A percentile compares a stretch with the other conserved stretches of the same genome.
Conservation (phyloP, 1,284 basidiomycete species). For the Apiotrichum domesticum region DNA sequence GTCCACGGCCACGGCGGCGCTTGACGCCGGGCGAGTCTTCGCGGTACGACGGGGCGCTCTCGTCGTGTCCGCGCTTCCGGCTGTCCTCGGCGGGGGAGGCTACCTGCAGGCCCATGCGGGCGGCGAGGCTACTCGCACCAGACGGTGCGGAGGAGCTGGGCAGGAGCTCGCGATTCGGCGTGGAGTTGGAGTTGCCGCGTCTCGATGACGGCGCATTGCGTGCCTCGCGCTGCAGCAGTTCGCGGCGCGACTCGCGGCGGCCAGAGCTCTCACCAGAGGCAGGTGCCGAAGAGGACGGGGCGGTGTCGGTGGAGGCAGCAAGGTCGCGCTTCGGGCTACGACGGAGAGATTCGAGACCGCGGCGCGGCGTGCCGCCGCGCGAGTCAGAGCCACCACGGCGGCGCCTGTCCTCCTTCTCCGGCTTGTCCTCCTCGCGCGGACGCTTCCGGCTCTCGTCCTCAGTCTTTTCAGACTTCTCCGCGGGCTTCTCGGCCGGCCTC, state of each 20-base stretch:
- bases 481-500: too few relatives aligned
- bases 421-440: background rate
- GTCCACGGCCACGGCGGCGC: background rate
- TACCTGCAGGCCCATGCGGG: background rate
- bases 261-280: background rate
- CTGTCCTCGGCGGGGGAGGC: background rate
- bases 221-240: background rate
- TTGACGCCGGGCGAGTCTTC: conserved; percentile 9
- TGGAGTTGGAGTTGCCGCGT: background rate
- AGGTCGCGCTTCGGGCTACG: background rate
- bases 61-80: background rate
- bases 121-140: background rate
- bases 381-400: background rate
- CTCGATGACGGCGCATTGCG: background rate
- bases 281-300: background rate
- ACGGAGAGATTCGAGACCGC: background rate
- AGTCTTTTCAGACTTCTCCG: too few relatives aligned
- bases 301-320: background rate
- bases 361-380: background rate
- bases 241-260: background rate
- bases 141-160: background rate
- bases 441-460: conserved; percentile 1
- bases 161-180: background rate
- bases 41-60: conserved; percentile 10
- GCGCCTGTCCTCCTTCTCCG: background rate